Evolutionary conservation across 2,329 filamentous ascomycete species (phyloP).

Genomic region (Fusarium xyrophilum): DNA sequence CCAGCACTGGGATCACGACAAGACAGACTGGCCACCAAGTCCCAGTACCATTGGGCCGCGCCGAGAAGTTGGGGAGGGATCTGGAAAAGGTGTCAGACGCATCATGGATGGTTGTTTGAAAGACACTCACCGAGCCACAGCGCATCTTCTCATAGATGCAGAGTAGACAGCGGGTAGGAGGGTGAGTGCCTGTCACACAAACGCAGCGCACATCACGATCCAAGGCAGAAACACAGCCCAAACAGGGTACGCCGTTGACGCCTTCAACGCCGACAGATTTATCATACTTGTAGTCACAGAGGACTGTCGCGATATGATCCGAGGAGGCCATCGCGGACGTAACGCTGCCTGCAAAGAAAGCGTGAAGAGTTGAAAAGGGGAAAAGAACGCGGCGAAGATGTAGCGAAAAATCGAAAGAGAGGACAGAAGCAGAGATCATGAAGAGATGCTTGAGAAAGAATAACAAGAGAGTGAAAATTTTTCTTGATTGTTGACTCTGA

Average conservation of each 20-base stretch:
- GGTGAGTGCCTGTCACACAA: too few species aligned
- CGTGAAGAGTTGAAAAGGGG: not conserved
- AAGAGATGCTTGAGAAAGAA: not conserved
- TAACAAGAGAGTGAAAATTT: rapidly evolving
- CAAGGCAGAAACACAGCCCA: rapidly evolving
- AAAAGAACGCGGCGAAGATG: too few species aligned
- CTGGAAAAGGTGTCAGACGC: not conserved
- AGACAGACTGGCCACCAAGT: not conserved
- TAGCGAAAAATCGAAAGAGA: not conserved
- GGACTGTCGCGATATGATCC: rapidly evolving
- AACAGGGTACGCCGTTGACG: rapidly evolving
- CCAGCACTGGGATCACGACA: not conserved
- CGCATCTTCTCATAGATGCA: too few species aligned
- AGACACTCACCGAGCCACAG: not conserved
- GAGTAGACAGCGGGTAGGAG: too few species aligned
- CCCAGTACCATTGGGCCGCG: not conserved
- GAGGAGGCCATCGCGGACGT: not conserved
- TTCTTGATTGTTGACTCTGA: not conserved
- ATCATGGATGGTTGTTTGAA: too few species aligned
- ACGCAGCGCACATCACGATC: not conserved
- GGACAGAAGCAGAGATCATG: not conserved
- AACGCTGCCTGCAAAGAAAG: rapidly evolving
- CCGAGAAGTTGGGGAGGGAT: not conserved
- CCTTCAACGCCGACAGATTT: rapidly evolving
- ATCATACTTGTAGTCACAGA: not conserved